A percentile compares a stretch with the other conserved stretches of the same genome.
These are phyloP conservation scores for Ustilago trichophora DNA, from an alignment of 1,284 basidiomycete species.

Conservation along the genomic window DNA sequence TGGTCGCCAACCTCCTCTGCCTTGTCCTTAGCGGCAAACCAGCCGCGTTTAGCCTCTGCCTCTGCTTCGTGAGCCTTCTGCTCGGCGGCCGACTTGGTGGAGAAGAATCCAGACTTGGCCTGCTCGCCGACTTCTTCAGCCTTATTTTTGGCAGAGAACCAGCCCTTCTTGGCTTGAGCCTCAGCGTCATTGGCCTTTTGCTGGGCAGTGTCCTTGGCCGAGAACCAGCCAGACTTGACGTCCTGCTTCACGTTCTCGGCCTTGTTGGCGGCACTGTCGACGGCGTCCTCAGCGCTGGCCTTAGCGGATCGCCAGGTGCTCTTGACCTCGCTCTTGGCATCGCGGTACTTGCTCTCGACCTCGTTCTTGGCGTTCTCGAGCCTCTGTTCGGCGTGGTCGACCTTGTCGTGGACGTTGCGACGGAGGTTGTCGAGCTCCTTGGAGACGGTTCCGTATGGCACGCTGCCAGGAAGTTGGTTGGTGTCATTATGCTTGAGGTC, in stretches of 20 bases:
- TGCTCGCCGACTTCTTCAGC: constrained; percentile 15
- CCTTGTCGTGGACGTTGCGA: constrained; percentile 29
- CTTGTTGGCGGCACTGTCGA: constrained; percentile 16
- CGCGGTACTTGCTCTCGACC: constrained; percentile 20
- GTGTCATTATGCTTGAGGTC: constrained; percentile 39
- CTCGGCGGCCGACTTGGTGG: constrained; percentile 14
- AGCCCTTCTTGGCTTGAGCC: constrained; percentile 24
- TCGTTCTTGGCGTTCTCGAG: constrained; percentile 28
- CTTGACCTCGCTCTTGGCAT: constrained; percentile 34
- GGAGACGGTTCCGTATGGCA: constrained; percentile 42
- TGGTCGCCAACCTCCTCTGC: constrained; percentile 28
- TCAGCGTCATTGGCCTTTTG: constrained; percentile 25
- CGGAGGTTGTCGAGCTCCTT: constrained; percentile 32
- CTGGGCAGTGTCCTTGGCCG: constrained; percentile 30
- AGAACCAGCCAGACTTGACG: constrained; percentile 37
- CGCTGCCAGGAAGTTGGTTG: constrained; percentile 27
- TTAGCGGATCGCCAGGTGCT: constrained; percentile 30
- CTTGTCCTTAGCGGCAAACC: constrained; percentile 36
- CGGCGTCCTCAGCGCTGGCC: constrained; percentile 19
- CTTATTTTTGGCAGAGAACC: constrained; percentile 30
- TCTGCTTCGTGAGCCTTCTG: constrained; percentile 34
- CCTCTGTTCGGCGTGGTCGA: constrained; percentile 23
- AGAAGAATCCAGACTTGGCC: constrained; percentile 18
- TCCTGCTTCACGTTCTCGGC: constrained; percentile 30
- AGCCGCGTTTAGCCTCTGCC: constrained; percentile 18